These are phyloP conservation scores for Ettlia oleoabundans DNA, from an alignment of 139 green algal genomes.

Conservation along the genomic window DNA sequence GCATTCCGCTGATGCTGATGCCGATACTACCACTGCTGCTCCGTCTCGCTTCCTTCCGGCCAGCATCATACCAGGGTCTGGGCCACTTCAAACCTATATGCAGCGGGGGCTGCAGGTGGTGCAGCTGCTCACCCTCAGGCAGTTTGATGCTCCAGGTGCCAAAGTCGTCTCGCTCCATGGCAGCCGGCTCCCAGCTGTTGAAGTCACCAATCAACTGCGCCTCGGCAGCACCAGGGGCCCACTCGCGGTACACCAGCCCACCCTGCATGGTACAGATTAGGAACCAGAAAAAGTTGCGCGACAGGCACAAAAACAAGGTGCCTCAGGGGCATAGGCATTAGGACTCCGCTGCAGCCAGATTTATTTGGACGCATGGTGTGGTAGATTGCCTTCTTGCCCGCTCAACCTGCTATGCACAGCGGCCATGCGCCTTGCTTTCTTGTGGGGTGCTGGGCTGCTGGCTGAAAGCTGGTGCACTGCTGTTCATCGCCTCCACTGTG, in stretches of 20 bases:
- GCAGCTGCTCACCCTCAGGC: constrained; percentile 59
- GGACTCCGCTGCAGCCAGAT: no score
- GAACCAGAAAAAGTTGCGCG: background rate
- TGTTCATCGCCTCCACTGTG: background rate
- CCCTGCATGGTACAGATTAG: constrained; percentile 17
- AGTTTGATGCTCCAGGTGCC: constrained; percentile 82
- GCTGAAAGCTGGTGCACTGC: background rate
- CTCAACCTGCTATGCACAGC: no score
- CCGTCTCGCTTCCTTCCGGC: no score
- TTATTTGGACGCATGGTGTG: no score
- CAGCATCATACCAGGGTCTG: no score
- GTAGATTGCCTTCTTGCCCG: no score
- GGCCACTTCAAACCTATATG: no score
- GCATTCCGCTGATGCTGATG: no score
- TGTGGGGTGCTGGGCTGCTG: background rate
- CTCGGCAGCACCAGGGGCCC: constrained; percentile 81
- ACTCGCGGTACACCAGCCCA: constrained; percentile 87
- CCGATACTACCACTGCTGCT: no score
- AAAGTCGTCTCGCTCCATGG: constrained; percentile 81
- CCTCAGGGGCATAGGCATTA: no score
- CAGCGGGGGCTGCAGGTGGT: no score
- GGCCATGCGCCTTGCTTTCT: no score
- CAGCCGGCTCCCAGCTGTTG: constrained; percentile 81
- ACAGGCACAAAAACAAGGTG: background rate
- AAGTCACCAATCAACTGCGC: constrained; percentile 88